Evolutionary conservation across 2,329 filamentous ascomycete species (phyloP).

Genomic region (Shiraia bambusicola): DNA sequence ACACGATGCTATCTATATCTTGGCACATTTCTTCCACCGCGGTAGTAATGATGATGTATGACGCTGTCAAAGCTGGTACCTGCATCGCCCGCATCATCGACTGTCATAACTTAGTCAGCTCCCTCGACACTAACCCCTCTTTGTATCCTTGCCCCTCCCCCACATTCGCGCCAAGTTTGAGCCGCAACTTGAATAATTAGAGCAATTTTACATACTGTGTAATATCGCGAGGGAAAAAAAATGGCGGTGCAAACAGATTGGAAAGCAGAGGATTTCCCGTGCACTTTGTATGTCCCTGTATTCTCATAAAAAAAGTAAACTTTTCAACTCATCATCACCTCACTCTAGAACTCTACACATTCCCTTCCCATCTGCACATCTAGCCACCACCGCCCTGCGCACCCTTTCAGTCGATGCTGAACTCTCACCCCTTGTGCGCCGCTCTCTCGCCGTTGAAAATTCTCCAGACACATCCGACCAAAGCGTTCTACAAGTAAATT

Average conservation of each 20-base stretch:
- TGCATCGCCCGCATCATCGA: not conserved
- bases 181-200: constrained; percentile 8
- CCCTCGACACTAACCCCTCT: constrained; percentile 9
- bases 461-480: constrained; percentile 16
- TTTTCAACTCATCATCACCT: too few relatives aligned
- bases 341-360: constrained; percentile 71
- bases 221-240: not conserved
- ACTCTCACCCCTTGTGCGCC: constrained; percentile 78
- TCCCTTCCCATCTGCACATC: constrained; percentile 77
- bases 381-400: constrained; percentile 73
- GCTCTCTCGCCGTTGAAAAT: constrained; percentile 62
- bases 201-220: not conserved
- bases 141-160: constrained; percentile 11
- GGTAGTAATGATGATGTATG: constrained; percentile 25
- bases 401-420: constrained; percentile 85
- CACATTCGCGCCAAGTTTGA: constrained; percentile 18
- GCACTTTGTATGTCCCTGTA: constrained; percentile 43
- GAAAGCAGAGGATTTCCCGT: constrained; percentile 39
- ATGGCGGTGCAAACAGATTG: constrained; percentile 20
- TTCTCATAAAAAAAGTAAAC: too few relatives aligned
- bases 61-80: constrained; percentile 14
- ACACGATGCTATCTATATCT: not conserved
- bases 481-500: constrained; percentile 69
- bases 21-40: not conserved
- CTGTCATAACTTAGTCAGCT: constrained; percentile 23